Percentiles rank a stretch among this genome's conserved stretches.
Conservation (phyloP, 192 early-diverging fungal species). For the Podila epicladia region DNA sequence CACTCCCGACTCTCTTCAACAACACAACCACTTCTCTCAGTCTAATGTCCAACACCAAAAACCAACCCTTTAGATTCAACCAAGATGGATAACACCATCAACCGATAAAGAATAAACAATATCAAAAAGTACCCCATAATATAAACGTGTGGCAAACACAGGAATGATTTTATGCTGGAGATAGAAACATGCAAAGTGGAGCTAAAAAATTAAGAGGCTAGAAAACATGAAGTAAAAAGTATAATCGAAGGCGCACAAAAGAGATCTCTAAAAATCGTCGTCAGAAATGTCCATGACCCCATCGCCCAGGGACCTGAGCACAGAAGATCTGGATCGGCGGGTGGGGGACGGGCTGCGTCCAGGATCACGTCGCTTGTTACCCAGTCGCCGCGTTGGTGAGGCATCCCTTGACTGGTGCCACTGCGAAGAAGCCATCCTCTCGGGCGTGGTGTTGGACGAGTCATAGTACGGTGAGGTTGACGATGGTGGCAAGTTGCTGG, state of each 20-base stretch:
- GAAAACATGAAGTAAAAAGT: not conserved
- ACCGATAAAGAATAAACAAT: no score
- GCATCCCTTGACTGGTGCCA: conserved; percentile 15
- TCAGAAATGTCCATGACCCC: conserved; percentile 25
- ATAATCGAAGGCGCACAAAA: not conserved
- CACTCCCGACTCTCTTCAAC: no score
- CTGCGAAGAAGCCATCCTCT: not conserved
- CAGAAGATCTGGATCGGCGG: not conserved
- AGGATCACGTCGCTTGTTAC: conserved; percentile 10
- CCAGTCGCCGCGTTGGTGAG: conserved; percentile 12
- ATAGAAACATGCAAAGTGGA: not conserved
- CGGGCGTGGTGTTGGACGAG: conserved; percentile 39
- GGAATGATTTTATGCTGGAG: no score
- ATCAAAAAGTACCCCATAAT: no score
- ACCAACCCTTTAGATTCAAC: no score
- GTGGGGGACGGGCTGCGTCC: conserved; percentile 16
- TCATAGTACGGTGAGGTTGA: conserved; percentile 46
- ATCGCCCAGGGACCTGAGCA: conserved; percentile 4
- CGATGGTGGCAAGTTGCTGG: conserved; percentile 36
- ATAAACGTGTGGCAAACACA: no score
- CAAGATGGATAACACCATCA: no score
- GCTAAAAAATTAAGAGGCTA: not conserved
- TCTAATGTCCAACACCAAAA: no score
- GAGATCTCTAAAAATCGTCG: not conserved
- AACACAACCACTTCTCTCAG: no score